Evolutionary conservation across 352 stramenopile genomes (phyloP), one percentile per base, ranked within the genome.

Genomic region (Pythium graminicola): DNA sequence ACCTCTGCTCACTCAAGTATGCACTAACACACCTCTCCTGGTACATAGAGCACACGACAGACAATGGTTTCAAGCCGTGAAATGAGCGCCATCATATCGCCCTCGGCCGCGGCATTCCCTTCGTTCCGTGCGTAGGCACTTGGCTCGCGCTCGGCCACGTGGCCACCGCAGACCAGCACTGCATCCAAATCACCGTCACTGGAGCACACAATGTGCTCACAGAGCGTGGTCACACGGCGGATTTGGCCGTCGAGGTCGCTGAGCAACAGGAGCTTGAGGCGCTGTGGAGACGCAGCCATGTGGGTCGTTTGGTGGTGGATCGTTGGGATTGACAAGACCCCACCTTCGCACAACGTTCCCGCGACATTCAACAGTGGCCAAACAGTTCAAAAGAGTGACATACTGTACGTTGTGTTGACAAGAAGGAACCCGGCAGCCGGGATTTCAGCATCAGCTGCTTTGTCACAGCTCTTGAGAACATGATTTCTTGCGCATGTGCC

Each of bases 1-100:
- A 13, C n/a, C 13, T 42, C n/a, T 59, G 63, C 19, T 14, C 31
- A 36, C 31, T 36, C 31, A 14, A 36, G 8, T 36, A 14, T 14
- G 31, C 14, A 14, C 8, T 14, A 9, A 36, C 31, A 36, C 48
- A 86, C 81, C 13, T 85, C 73, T 36, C 74, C 65, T 3, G 84
- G 78, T 11, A 90, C 76, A 57, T 95, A 95, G 10, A 95, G 36
- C 9, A 95, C 80, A 22, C 81, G 81, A 38, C 84, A 93, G 17
- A 92, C 80, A 45, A 95, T 87, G 66, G 83, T 89, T 54, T 95
- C 84, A 31, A 95, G 76, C 23, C 84, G 73, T 16, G 84, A 90
- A 43, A 95, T 82, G 41, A 93, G 65, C 60, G 84, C 80, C 76
- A 89, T 93, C 81, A 93, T 92, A 64, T 95, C 84, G 57, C 84